phyloP scores from a whole-genome alignment of 2,329 filamentous ascomycete genomes.

The Alternaria incomplexa region DNA sequence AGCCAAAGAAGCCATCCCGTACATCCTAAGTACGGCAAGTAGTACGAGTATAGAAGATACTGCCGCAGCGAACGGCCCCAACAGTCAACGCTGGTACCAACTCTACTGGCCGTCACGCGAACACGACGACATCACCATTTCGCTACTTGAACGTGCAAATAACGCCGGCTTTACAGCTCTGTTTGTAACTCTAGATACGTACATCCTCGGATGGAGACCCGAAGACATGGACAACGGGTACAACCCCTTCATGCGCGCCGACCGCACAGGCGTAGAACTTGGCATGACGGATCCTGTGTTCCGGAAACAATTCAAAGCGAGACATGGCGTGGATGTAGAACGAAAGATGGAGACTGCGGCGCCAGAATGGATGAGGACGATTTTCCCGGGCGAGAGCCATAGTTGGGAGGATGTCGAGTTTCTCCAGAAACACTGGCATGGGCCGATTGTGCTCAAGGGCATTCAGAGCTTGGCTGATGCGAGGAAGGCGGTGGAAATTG shows the following conservation, averaged over 20 bases:
- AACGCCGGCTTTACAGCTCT: constrained; percentile 66
- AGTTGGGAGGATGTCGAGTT: constrained; percentile 68
- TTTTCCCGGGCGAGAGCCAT: constrained; percentile 56
- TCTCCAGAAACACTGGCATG: constrained; percentile 66
- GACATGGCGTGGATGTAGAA: constrained; percentile 43
- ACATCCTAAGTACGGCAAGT: constrained; percentile 68
- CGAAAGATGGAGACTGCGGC: constrained; percentile 47
- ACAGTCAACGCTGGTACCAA: constrained; percentile 70
- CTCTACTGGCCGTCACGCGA: constrained; percentile 72
- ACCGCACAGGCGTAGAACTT: constrained; percentile 61
- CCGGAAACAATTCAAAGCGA: constrained; percentile 60
- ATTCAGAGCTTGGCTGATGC: constrained; percentile 61
- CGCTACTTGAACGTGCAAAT: constrained; percentile 66
- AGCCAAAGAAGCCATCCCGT: constrained; percentile 65
- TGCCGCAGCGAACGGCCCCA: constrained; percentile 58
- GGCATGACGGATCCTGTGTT: constrained; percentile 74
- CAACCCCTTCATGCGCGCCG: constrained; percentile 36
- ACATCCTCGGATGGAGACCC: constrained; percentile 70
- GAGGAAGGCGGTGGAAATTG: constrained; percentile 51
- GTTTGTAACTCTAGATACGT: constrained; percentile 75
- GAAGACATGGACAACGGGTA: constrained; percentile 66
- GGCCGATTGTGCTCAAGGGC: constrained; percentile 68
- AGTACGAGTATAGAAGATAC: constrained; percentile 68
- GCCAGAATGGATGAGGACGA: constrained; percentile 30
- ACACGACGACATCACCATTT: constrained; percentile 67